Evolutionary conservation across 371 early-diverging fungal species (phyloP), one percentile per base, ranked within the genome.

Genomic region (Gilbertella persicaria): DNA sequence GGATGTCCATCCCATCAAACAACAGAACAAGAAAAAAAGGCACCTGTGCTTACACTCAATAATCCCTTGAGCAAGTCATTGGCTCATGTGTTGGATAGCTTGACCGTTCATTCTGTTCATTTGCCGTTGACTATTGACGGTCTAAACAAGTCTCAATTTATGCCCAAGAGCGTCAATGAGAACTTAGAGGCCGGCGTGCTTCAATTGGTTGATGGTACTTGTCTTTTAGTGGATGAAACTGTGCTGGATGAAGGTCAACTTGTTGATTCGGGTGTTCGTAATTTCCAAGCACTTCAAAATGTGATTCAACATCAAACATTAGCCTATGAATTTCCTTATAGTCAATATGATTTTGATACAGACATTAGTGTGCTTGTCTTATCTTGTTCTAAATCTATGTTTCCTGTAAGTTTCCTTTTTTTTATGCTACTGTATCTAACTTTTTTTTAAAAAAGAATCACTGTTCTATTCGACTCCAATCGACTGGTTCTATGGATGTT

Each of bases 151-250:
- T 46, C 69, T 5, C 56, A 50, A 16, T 84, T 80, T 56, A 69
- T 62, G 30, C 87, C 87, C 3, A 68, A 72, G 10, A 74, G 80
- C 6, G 69, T 75, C 17, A 71, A 69, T 49, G 77, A 80, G 44
- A 70, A 69, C 16, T 49, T 86, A 23, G 58, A 67, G n/a, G 71
- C 84, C 1, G 87, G 87, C 38, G 47, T 81, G 4, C 64, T 86
- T 0, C 87, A 86, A 50, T 66, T 86, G 4, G 61, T 76, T 0
- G 67, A 77, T 37, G 84, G 83, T 7, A 84, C 87, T 0, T 48
- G 57, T 1, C 49, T 86, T n/a, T 46, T 84, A 0, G 58, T 84
- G 23, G 87, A 86, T 56, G 87, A 86, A 53, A 83, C 85, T 2
- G 73, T 59, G 1, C 50, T 86, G 52, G 65, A 82, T n/a, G 87